Evolutionary conservation across 176 grass and related monocot genomes (phyloP).

Genomic region (Metroxylon sagu): DNA sequence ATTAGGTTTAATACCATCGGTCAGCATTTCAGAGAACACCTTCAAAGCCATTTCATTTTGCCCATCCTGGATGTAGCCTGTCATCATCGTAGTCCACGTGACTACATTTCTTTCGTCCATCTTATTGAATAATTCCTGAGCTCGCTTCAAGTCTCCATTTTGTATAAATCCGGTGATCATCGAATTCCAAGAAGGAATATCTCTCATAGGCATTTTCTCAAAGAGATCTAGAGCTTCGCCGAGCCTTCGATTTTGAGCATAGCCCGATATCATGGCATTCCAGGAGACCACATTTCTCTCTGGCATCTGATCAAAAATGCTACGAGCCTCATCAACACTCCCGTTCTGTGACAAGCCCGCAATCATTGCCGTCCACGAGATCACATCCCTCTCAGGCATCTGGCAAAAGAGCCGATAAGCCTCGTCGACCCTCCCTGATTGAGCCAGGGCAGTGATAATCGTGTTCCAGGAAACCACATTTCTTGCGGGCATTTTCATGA

Average conservation of each 20-base stretch:
- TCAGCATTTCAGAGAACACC: slow-evolving; percentile 47
- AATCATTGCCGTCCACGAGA: slow-evolving; percentile 24
- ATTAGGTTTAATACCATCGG: slow-evolving; percentile 47
- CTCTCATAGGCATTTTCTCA: slow-evolving; percentile 14
- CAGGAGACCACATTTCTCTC: slow-evolving; percentile 22
- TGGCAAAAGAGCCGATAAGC: slow-evolving; percentile 7
- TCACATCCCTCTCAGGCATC: slow-evolving; percentile 25
- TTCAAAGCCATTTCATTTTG: slow-evolving; percentile 48
- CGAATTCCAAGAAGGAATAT: slow-evolving; percentile 19
- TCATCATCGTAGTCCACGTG: slow-evolving; percentile 67
- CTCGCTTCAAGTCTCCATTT: slow-evolving; percentile 8
- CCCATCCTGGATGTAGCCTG: slow-evolving; percentile 47
- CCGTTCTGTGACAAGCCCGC: slow-evolving; percentile 11
- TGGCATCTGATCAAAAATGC: slow-evolving; percentile 13
- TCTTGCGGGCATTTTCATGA: slow-evolving; percentile 9
- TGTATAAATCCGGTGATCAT: slow-evolving; percentile 23
- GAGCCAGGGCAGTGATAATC: slow-evolving; percentile 12
- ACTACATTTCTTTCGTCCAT: slow-evolving; percentile 20
- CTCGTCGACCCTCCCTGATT: slow-evolving; percentile 4
- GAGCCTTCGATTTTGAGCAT: slow-evolving; percentile 15
- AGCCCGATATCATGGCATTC: slow-evolving; percentile 30
- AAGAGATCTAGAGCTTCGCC: slow-evolving; percentile 18
- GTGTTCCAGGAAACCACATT: slow-evolving; percentile 25
- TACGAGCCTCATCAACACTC: slow-evolving; percentile 2
- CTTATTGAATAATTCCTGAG: slow-evolving; percentile 2